Percentiles rank a stretch among this genome's conserved stretches.
Conservation (phyloP, 2,329 filamentous ascomycete genomes). For the Lithohypha guttulata region DNA sequence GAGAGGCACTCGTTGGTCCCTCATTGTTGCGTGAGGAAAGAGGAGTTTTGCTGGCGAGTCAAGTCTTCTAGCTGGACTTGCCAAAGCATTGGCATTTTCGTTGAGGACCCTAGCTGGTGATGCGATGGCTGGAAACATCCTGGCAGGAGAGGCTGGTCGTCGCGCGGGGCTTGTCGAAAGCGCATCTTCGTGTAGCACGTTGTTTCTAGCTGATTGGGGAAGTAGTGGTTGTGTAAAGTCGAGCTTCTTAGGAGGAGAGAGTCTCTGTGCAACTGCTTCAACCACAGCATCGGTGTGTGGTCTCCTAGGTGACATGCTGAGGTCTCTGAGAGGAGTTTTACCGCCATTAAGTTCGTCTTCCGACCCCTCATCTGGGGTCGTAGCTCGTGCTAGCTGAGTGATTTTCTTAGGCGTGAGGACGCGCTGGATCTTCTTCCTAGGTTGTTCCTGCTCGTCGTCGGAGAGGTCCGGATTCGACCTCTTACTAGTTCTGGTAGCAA, state of each 20-base stretch:
- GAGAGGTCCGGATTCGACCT: conserved; percentile 18
- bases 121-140: no score
- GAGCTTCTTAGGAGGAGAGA: conserved; percentile 31
- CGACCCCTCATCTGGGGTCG: conserved; percentile 1
- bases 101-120: not conserved
- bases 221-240: conserved; percentile 25
- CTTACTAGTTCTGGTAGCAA: conserved; percentile 24
- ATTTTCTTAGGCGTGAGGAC: conserved; percentile 40
- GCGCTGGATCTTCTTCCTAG: conserved; percentile 22
- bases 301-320: conserved; percentile 27
- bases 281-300: conserved; percentile 10
- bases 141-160: conserved; percentile 32
- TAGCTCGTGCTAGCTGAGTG: conserved; percentile 19
- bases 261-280: conserved; percentile 15
- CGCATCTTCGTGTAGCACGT: conserved; percentile 26
- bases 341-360: conserved; percentile 34
- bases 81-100: not conserved
- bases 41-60: conserved; percentile 1
- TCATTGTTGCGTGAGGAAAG: conserved; percentile 2
- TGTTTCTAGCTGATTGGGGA: conserved; percentile 22
- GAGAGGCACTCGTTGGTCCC: conserved; percentile 8
- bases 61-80: conserved; percentile 8
- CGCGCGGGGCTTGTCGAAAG: conserved; percentile 34
- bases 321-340: conserved; percentile 27
- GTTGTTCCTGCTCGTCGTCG: conserved; percentile 16